Conservation (phyloP, 2,329 filamentous ascomycete genomes). For the Fusarium chlamydosporum region DNA sequence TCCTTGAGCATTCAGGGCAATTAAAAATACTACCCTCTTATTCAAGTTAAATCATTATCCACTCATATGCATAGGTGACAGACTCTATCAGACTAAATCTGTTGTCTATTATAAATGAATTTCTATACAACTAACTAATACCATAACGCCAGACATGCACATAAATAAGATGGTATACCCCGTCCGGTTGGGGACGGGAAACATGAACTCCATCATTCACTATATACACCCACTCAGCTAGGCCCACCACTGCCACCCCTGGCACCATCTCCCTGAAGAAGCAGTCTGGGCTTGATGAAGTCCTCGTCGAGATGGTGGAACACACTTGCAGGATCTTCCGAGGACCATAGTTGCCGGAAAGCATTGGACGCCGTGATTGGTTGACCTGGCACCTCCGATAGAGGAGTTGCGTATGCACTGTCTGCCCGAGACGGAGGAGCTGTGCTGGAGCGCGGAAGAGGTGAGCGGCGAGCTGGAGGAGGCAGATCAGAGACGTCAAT, state of each 20-base stretch:
- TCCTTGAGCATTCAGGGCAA: slow-evolving; percentile 35
- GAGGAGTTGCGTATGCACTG: slow-evolving; percentile 52
- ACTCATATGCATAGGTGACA: neutral
- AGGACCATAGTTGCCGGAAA: slow-evolving; percentile 83
- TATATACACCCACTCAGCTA: slow-evolving; percentile 33
- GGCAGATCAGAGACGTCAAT: slow-evolving; percentile 77
- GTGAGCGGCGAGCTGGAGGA: slow-evolving; percentile 67
- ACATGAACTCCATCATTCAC: slow-evolving; percentile 21
- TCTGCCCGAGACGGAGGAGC: slow-evolving; percentile 47
- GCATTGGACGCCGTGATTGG: slow-evolving; percentile 80
- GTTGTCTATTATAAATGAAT: slow-evolving; percentile 38
- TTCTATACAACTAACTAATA: slow-evolving; percentile 39
- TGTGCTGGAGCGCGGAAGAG: slow-evolving; percentile 52
- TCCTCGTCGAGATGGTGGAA: slow-evolving; percentile 96
- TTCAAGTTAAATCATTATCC: slow-evolving; percentile 5
- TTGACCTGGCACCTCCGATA: slow-evolving; percentile 52
- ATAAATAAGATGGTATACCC: slow-evolving; percentile 43
- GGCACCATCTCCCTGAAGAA: slow-evolving; percentile 77
- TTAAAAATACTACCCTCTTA: slow-evolving; percentile 30
- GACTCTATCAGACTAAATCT: slow-evolving; percentile 12
- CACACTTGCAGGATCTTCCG: slow-evolving; percentile 89
- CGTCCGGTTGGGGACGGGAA: slow-evolving; percentile 4
- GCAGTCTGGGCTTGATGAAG: slow-evolving; percentile 91
- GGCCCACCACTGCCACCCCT: slow-evolving; percentile 50
- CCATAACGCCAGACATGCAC: slow-evolving; percentile 50